Base-by-base conservation (phyloP, 441 rosid species). In the Croton laevigatus region DNA sequence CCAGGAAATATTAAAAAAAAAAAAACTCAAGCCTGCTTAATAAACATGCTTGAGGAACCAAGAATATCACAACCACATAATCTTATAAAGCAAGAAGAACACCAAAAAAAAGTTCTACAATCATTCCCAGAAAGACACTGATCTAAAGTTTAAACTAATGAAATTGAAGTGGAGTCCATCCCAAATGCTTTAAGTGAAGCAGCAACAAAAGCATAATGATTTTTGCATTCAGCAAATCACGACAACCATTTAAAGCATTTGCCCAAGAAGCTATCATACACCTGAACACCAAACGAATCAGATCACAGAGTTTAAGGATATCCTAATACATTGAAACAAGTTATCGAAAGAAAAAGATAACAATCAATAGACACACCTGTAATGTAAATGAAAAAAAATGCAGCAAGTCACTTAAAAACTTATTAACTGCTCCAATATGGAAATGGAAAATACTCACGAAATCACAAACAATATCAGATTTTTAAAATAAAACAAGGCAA, bases 221-320 rank as follows among this genome's bases (percentile, higher is more conserved):
- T 78, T 84, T 77, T 85, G 94, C 95, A 91, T 77, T 86, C 93
- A 89, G 73, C 87, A 79, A 81, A 87, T 87, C 98, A 94, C 91
- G 90, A 91, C 87, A 91, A 94, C 90, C 96, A 91, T 86, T 83
- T 88, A 85, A 89, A 88, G 91, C 94, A 91, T 86, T 91, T 87
- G 67, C 78, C 94, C 87, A 88, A 85, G 83, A 89, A 81, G 93
- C 90, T 86, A 89, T 88, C 89, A 89, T 58, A 82, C 88, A 91
- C 98, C 98, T 90, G 96, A 94, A 84, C 82, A 89, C 90, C 89
- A 88, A 80, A 87, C 81, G 79, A 89, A 85, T 88, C 86, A 86
- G 82, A 90, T 76, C 91, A 83, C 81, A 86, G 83, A 79, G n/a
- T n/a, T n/a, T n/a, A n/a, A n/a, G n/a, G n/a, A n/a, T n/a, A n/a